Percentiles rank a stretch among this genome's conserved stretches.
phyloP scores from a whole-genome alignment of 108 stramenopile genomes.

The Cyclostephanos invisitatus region DNA sequence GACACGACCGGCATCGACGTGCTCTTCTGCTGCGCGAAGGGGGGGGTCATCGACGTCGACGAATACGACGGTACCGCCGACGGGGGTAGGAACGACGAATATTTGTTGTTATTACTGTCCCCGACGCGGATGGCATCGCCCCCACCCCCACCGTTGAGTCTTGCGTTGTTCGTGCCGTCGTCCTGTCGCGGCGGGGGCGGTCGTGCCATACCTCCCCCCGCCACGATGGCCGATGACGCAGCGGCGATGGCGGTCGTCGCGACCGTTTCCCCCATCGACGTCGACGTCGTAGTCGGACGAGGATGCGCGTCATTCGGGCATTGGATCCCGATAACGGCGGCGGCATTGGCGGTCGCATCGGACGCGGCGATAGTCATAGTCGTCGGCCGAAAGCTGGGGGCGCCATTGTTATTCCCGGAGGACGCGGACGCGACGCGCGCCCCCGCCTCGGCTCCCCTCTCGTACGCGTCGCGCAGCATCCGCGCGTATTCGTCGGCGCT shows the following conservation, averaged over 20 bases:
- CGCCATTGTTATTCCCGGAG: neutral
- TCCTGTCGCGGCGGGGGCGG: too few relatives aligned
- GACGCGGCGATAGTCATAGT: conserved; percentile 9
- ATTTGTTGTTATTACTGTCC: neutral
- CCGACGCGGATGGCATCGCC: too few relatives aligned
- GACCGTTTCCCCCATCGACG: neutral
- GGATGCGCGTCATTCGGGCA: too few relatives aligned
- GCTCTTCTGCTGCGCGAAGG: conserved; percentile 20
- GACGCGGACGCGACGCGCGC: conserved; percentile 37
- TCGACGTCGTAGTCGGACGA: neutral
- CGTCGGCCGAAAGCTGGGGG: too few relatives aligned
- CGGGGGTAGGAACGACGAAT: neutral
- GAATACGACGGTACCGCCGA: neutral
- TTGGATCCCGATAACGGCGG: too few relatives aligned
- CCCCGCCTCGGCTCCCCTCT: conserved; percentile 73
- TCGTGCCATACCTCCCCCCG: too few relatives aligned
- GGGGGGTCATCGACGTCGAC: neutral
- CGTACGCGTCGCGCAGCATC: conserved; percentile 84
- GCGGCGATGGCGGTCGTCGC: neutral
- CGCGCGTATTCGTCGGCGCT: conserved; percentile 79
- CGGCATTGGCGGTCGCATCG: neutral
- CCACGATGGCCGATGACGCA: too few relatives aligned
- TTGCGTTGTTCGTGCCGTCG: too few relatives aligned
- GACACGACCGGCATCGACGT: conserved; percentile 76
- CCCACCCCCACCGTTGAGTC: too few relatives aligned